Evolutionary conservation across 768 basidiomycete genomes (phyloP).

Genomic region (Dentipellis fragilis): DNA sequence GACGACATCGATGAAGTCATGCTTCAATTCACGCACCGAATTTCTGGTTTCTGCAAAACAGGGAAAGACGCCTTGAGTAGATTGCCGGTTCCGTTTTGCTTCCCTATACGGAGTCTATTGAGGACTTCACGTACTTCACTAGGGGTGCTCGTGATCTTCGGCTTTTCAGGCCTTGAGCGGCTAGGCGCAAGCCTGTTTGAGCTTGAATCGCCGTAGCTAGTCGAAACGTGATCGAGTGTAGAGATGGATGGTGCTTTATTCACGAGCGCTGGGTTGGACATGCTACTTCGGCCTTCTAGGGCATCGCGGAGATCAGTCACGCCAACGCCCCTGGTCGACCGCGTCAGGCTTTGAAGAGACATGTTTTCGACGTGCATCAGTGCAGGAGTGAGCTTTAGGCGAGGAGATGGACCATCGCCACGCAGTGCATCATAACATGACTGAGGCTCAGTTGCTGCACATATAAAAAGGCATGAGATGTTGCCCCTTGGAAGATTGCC

Average conservation of each 20-base stretch:
- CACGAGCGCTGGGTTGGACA: conserved; percentile 66
- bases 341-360: conserved; percentile 75
- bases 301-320: conserved; percentile 86
- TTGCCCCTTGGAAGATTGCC: background rate
- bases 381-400: conserved; percentile 74
- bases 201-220: conserved; percentile 20
- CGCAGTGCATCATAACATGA: conserved; percentile 45
- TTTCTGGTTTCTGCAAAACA: conserved; percentile 34
- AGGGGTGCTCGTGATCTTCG: conserved; percentile 37
- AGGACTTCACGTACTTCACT: conserved; percentile 76
- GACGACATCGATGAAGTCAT: background rate
- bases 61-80: conserved; percentile 71
- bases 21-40: conserved; percentile 22
- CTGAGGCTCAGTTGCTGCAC: conserved; percentile 45
- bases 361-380: conserved; percentile 89
- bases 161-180: conserved; percentile 44
- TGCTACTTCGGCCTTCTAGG: conserved; percentile 73
- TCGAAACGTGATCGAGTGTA: conserved; percentile 59
- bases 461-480: background rate
- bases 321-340: conserved; percentile 73
- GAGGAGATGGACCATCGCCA: conserved; percentile 61
- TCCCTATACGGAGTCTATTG: conserved; percentile 76
- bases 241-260: conserved; percentile 61
- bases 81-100: conserved; percentile 39
- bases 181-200: conserved; percentile 39